Evolutionary conservation across 495 filamentous ascomycete species (phyloP).

Genomic region (Hypoxylon subgilvum): DNA sequence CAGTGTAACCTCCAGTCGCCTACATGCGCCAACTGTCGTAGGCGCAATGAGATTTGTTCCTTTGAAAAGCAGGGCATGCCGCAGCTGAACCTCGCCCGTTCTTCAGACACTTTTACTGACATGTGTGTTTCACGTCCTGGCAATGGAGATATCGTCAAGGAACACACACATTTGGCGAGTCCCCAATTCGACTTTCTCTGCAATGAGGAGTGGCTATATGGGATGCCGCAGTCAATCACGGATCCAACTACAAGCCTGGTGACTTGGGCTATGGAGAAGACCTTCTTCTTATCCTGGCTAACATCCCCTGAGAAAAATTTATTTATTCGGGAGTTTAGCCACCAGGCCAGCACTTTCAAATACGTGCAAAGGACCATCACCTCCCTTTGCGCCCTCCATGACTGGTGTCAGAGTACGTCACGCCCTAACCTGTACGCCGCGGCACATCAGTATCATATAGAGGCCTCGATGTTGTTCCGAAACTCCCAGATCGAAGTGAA

Average conservation of each 20-base stretch:
- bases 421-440: slow-evolving; percentile 5
- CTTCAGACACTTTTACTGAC: not conserved
- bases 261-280: slow-evolving; percentile 14
- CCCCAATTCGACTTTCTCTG: too few species aligned
- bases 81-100: not conserved
- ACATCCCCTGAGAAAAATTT: not conserved
- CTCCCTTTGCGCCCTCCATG: slow-evolving; percentile 20
- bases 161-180: too few species aligned
- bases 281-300: slow-evolving; percentile 13
- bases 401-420: slow-evolving; percentile 7
- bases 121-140: not conserved
- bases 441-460: slow-evolving; percentile 29
- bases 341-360: slow-evolving; percentile 12
- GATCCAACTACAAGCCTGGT: not conserved
- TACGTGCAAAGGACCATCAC: slow-evolving; percentile 19
- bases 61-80: slow-evolving; percentile 1
- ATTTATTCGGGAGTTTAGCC: slow-evolving; percentile 6
- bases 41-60: slow-evolving; percentile 35
- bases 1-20: slow-evolving; percentile 36
- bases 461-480: slow-evolving; percentile 29
- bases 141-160: too few species aligned
- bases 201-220: not conserved
- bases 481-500: slow-evolving; percentile 20
- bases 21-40: slow-evolving; percentile 31
- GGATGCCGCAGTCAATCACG: not conserved